phyloP scores from a whole-genome alignment of 768 basidiomycete genomes.

The Psilocybe sp. region DNA sequence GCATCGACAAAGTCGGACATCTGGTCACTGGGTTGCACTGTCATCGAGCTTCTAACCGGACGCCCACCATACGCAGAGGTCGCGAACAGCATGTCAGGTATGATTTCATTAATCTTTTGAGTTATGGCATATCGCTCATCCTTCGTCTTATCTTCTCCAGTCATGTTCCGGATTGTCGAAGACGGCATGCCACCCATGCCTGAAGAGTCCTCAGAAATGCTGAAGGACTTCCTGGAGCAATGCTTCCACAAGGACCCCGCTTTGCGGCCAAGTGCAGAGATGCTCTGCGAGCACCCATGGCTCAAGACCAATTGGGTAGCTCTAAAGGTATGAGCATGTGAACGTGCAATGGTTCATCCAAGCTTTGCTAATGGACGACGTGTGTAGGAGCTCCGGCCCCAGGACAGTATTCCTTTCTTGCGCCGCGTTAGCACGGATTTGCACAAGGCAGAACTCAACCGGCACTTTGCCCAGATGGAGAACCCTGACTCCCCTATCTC shows the following conservation, averaged over 20 bases:
- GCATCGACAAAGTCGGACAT: slow-evolving; percentile 93
- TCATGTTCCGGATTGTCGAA: slow-evolving; percentile 98
- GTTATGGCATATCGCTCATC: slow-evolving; percentile 5
- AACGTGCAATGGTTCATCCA: not conserved
- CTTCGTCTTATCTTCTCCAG: slow-evolving; percentile 34
- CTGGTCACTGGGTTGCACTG: slow-evolving; percentile 93
- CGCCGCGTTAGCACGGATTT: slow-evolving; percentile 87
- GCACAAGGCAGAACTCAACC: slow-evolving; percentile 65
- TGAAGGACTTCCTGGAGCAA: slow-evolving; percentile 76
- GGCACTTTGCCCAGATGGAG: slow-evolving; percentile 49
- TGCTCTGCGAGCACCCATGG: slow-evolving; percentile 91
- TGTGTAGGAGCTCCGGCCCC: slow-evolving; percentile 73
- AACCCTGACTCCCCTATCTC: slow-evolving; percentile 39
- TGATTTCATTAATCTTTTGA: slow-evolving; percentile 17
- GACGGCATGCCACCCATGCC: slow-evolving; percentile 88
- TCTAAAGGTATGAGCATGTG: slow-evolving; percentile 58
- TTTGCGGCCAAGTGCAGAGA: slow-evolving; percentile 79
- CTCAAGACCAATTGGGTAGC: slow-evolving; percentile 75
- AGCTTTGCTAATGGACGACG: slow-evolving; percentile 2
- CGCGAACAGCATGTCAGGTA: slow-evolving; percentile 87
- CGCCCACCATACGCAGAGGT: slow-evolving; percentile 90
- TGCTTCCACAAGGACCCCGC: slow-evolving; percentile 91
- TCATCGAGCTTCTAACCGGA: slow-evolving; percentile 91
- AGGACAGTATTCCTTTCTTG: slow-evolving; percentile 94
- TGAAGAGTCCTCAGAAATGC: slow-evolving; percentile 67